phyloP scores from a whole-genome alignment of 192 early-diverging fungal species.

The Linnemannia schmuckeri region DNA sequence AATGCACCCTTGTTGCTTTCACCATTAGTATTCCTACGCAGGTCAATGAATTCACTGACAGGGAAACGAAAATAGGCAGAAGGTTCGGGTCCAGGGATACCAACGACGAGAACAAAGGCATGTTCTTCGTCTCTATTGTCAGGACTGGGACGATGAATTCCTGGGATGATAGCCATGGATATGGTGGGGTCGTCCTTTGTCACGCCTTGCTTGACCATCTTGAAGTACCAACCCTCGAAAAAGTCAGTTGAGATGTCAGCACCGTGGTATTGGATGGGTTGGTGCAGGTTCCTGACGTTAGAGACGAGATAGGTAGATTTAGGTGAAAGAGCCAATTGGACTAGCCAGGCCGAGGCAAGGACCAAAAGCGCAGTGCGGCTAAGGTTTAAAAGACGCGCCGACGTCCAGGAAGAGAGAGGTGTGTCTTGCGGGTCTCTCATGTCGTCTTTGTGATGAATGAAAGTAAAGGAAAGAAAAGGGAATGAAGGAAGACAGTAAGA shows the following conservation, averaged over 20 bases:
- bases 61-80: slow-evolving; percentile 61
- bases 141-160: slow-evolving; percentile 47
- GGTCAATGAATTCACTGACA: slow-evolving; percentile 42
- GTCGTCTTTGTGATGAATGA: not conserved
- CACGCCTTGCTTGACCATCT: slow-evolving; percentile 30
- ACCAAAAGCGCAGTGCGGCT: slow-evolving; percentile 16
- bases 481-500: not conserved
- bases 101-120: slow-evolving; percentile 59
- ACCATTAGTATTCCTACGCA: slow-evolving; percentile 4
- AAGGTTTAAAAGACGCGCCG: not conserved
- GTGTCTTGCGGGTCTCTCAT: not conserved
- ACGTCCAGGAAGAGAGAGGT: not conserved
- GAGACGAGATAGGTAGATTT: slow-evolving; percentile 23
- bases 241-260: slow-evolving; percentile 40
- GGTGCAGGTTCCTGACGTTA: slow-evolving; percentile 38
- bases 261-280: slow-evolving; percentile 54
- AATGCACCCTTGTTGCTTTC: slow-evolving; percentile 13
- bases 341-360: slow-evolving; percentile 5
- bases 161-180: slow-evolving; percentile 57
- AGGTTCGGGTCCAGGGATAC: slow-evolving; percentile 21
- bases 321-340: slow-evolving; percentile 18
- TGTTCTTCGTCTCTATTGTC: slow-evolving; percentile 30
- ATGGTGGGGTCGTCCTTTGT: slow-evolving; percentile 4
- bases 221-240: slow-evolving; percentile 66
- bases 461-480: slow-evolving; percentile 4